Percentiles rank a stretch among this genome's conserved stretches.
phyloP scores from a whole-genome alignment of 1,139 yeast genomes.

The Geotrichum australiense region DNA sequence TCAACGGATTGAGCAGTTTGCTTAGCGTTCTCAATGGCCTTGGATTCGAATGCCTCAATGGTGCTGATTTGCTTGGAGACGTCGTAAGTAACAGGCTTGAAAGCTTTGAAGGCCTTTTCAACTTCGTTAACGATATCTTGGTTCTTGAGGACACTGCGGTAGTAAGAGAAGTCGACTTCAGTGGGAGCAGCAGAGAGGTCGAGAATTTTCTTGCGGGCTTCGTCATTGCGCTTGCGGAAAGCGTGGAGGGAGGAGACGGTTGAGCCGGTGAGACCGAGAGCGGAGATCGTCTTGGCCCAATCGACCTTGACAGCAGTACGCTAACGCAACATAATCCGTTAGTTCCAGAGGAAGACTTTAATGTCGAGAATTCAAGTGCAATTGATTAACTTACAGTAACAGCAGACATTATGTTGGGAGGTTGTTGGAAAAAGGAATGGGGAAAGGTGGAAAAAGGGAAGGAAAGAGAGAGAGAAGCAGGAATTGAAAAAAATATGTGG shows the following conservation, averaged over 20 bases:
- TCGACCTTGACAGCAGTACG: conserved; percentile 77
- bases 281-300: conserved; percentile 87
- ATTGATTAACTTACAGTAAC: conserved; percentile 13
- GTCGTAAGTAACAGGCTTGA: conserved; percentile 81
- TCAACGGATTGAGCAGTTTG: conserved; percentile 84
- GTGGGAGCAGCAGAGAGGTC: conserved; percentile 67
- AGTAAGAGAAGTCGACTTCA: conserved; percentile 72
- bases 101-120: conserved; percentile 64
- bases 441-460: conserved; percentile 5
- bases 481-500: not conserved
- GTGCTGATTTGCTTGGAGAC: conserved; percentile 85
- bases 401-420: conserved; percentile 15
- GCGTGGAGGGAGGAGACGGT: conserved; percentile 83
- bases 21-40: conserved; percentile 94
- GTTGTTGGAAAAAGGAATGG: conserved; percentile 2
- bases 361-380: not conserved
- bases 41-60: conserved; percentile 87
- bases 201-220: conserved; percentile 77
- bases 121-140: conserved; percentile 71
- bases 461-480: conserved; percentile 5
- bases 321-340: conserved; percentile 15
- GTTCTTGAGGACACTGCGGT: conserved; percentile 78
- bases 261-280: conserved; percentile 86
- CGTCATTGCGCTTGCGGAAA: conserved; percentile 98
- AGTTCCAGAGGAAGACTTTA: not conserved